phyloP scores from a whole-genome alignment of 2,329 filamentous ascomycete species.

The Graphiopsis chlorocephala region DNA sequence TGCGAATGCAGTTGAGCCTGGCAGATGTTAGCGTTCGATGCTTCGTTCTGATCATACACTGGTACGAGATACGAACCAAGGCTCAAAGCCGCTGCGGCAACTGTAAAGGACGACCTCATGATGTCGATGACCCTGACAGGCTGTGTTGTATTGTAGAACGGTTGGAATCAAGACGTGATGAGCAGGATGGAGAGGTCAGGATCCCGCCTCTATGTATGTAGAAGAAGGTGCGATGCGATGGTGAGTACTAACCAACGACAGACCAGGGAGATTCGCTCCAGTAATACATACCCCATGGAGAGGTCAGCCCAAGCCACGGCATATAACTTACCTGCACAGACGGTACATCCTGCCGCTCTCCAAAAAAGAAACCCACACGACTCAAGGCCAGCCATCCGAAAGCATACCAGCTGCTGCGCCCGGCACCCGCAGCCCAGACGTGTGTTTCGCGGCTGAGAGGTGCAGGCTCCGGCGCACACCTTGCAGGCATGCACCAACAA shows the following conservation, averaged over 20 bases:
- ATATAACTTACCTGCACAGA: background rate
- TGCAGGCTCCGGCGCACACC: background rate
- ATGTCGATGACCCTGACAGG: background rate
- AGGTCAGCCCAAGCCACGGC: constrained; percentile 14
- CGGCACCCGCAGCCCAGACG: constrained; percentile 10
- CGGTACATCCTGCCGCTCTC: background rate
- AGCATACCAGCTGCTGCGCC: constrained; percentile 14
- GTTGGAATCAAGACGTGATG: background rate
- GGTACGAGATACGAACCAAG: constrained; percentile 9
- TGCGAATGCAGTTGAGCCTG: constrained; percentile 24
- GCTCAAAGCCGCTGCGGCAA: constrained; percentile 13
- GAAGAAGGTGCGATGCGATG: background rate
- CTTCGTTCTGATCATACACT: background rate
- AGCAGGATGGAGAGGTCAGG: background rate
- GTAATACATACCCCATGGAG: constrained; percentile 8
- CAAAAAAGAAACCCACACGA: constrained; percentile 1
- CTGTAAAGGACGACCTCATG: constrained; percentile 16
- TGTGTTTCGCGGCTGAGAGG: constrained; percentile 7
- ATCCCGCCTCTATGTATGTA: background rate
- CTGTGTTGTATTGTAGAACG: background rate
- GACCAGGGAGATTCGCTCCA: background rate
- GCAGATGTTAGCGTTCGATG: background rate
- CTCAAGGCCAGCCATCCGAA: constrained; percentile 12
- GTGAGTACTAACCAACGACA: background rate
- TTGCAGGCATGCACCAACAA: background rate